Percentiles rank a stretch among this genome's conserved stretches.
These are phyloP conservation scores for Sarocladium kiliense DNA, from an alignment of 2,329 filamentous ascomycete species.

Conservation along the genomic window DNA sequence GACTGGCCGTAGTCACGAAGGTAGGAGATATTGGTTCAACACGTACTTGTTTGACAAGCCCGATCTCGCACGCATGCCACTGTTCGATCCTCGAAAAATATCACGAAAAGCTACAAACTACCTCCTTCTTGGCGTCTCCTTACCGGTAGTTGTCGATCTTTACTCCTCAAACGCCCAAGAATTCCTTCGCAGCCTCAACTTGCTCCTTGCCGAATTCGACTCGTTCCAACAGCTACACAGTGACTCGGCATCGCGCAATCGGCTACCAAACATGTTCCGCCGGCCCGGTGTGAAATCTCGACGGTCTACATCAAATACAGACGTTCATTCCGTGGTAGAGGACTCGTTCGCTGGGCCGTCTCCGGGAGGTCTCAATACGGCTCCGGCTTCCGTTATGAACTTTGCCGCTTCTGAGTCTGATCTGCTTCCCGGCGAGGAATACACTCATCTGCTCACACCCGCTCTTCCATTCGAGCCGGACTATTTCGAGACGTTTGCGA, in stretches of 20 bases:
- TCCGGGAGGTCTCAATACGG: slow-evolving; percentile 10
- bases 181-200: slow-evolving; percentile 81
- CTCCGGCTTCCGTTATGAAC: slow-evolving; percentile 37
- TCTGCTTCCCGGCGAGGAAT: slow-evolving; percentile 77
- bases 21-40: slow-evolving; percentile 96
- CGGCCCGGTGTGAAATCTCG: slow-evolving; percentile 55
- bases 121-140: slow-evolving; percentile 83
- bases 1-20: slow-evolving; percentile 65
- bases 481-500: slow-evolving; percentile 94
- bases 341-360: slow-evolving; percentile 23
- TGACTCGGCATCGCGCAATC: slow-evolving; percentile 68
- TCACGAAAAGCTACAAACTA: slow-evolving; percentile 90
- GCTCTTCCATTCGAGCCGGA: slow-evolving; percentile 92
- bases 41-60: slow-evolving; percentile 84
- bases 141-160: slow-evolving; percentile 85
- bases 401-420: slow-evolving; percentile 59
- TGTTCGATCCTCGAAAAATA: slow-evolving; percentile 78
- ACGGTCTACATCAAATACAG: slow-evolving; percentile 45
- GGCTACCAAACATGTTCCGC: slow-evolving; percentile 80
- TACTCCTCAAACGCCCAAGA: slow-evolving; percentile 75
- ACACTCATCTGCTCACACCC: slow-evolving; percentile 84
- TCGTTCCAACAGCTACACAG: slow-evolving; percentile 85
- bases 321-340: slow-evolving; percentile 26
- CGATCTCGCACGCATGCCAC: slow-evolving; percentile 77
- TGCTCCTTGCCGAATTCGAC: slow-evolving; percentile 86